Conservation (phyloP, 345 rosid genomes). For the Salix suchowensis region DNA sequence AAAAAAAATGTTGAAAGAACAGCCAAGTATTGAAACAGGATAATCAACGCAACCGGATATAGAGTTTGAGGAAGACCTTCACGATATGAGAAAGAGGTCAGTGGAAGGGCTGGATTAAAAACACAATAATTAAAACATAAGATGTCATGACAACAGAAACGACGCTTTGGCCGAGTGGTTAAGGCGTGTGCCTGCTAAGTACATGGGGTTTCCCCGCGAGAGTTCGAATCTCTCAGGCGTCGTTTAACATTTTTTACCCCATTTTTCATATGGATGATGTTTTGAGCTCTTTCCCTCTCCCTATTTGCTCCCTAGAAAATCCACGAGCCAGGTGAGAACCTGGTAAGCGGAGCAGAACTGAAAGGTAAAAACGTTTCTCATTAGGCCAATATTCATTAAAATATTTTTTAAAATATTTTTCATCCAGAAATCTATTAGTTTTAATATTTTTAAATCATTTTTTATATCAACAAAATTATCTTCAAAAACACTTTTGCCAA, state of each 20-base stretch:
- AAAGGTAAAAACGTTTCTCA: no score
- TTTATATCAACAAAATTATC: no score
- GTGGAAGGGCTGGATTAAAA: neutral
- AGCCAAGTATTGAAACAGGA: neutral
- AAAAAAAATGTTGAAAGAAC: neutral
- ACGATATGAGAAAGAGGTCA: neutral
- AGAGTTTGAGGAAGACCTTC: neutral
- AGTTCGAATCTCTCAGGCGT: constrained; percentile 76
- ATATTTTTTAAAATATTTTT: no score
- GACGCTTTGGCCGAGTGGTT: constrained; percentile 91
- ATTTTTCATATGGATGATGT: neutral
- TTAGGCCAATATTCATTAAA: neutral
- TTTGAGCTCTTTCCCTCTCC: no score
- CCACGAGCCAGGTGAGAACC: no score
- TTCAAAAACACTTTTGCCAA: no score
- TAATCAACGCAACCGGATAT: neutral
- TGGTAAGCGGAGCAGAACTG: no score
- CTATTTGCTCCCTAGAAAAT: no score
- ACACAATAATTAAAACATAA: rapidly evolving
- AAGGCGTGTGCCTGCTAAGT: constrained; percentile 86
- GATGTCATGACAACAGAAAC: rapidly evolving
- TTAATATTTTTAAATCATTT: no score
- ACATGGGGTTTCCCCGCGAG: constrained; percentile 82
- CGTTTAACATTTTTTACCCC: neutral
- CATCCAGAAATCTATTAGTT: no score